Conservation (phyloP, 345 rosid genomes). For the Barbarea vulgaris region DNA sequence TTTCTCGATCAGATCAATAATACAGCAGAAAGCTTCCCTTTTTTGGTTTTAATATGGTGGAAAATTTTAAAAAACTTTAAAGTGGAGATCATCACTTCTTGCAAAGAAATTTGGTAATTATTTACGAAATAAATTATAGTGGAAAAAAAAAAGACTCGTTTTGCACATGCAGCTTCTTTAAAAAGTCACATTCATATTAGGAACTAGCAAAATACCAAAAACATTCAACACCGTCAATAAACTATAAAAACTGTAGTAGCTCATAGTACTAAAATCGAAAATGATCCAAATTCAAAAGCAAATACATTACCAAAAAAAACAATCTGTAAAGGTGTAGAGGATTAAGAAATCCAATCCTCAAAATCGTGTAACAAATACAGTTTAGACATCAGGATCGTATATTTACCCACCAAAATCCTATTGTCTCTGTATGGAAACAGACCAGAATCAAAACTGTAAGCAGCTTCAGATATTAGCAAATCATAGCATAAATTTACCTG, state of each 20-base stretch:
- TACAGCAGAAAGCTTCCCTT: background rate
- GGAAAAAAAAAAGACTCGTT: background rate
- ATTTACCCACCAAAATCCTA: slow-evolving; percentile 38
- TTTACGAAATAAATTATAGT: background rate
- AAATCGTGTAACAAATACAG: slow-evolving; percentile 19
- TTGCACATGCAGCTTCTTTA: background rate
- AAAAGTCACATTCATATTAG: slow-evolving; percentile 7
- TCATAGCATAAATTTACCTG: slow-evolving; percentile 23
- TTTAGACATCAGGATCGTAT: slow-evolving; percentile 2
- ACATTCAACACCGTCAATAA: background rate
- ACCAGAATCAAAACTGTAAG: slow-evolving; percentile 27
- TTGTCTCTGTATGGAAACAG: slow-evolving; percentile 6
- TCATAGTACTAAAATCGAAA: background rate
- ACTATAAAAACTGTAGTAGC: background rate
- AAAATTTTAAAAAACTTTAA: background rate
- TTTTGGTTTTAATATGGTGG: background rate
- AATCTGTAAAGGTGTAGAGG: background rate
- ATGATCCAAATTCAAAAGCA: background rate
- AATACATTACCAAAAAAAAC: background rate
- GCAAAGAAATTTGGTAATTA: background rate
- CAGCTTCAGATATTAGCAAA: slow-evolving; percentile 14
- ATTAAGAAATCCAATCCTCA: background rate
- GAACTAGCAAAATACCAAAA: background rate
- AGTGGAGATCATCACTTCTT: background rate
- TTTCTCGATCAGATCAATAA: background rate